These are phyloP conservation scores for Mucor mucedo DNA, from an alignment of 371 early-diverging fungal species.

Conservation along the genomic window DNA sequence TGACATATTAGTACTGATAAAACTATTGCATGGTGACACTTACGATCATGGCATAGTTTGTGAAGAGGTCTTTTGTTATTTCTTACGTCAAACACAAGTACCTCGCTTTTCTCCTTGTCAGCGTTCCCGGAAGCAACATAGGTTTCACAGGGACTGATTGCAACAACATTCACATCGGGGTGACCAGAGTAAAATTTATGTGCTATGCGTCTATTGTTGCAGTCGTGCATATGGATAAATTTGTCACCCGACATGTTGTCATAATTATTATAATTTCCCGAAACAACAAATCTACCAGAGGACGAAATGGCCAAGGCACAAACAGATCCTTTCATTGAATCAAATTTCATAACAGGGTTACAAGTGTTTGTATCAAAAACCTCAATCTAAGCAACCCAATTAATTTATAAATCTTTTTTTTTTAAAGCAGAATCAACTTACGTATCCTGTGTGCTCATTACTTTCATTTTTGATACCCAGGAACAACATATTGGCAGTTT, in stretches of 20 bases:
- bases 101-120: slow-evolving; percentile 36
- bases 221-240: slow-evolving; percentile 41
- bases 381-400: slow-evolving; percentile 27
- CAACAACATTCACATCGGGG: slow-evolving; percentile 47
- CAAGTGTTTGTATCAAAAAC: slow-evolving; percentile 31
- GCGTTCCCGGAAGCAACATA: slow-evolving; percentile 48
- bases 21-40: slow-evolving; percentile 1
- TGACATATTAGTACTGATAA: not conserved
- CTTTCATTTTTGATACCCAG: slow-evolving; percentile 32
- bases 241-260: slow-evolving; percentile 41
- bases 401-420: too few relatives aligned
- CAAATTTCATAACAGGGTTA: slow-evolving; percentile 9
- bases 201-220: slow-evolving; percentile 14
- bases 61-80: slow-evolving; percentile 26
- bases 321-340: slow-evolving; percentile 35
- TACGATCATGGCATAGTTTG: slow-evolving; percentile 38
- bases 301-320: slow-evolving; percentile 35
- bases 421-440: slow-evolving; percentile 12
- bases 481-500: slow-evolving; percentile 29
- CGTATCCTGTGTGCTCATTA: slow-evolving; percentile 32
- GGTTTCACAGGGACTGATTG: slow-evolving; percentile 45
- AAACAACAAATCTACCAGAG: slow-evolving; percentile 32
- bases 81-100: slow-evolving; percentile 42
- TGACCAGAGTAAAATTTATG: slow-evolving; percentile 33
- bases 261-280: slow-evolving; percentile 37